phyloP scores from a whole-genome alignment of 2,329 filamentous ascomycete genomes.

The Paramyrothecium roridum region DNA sequence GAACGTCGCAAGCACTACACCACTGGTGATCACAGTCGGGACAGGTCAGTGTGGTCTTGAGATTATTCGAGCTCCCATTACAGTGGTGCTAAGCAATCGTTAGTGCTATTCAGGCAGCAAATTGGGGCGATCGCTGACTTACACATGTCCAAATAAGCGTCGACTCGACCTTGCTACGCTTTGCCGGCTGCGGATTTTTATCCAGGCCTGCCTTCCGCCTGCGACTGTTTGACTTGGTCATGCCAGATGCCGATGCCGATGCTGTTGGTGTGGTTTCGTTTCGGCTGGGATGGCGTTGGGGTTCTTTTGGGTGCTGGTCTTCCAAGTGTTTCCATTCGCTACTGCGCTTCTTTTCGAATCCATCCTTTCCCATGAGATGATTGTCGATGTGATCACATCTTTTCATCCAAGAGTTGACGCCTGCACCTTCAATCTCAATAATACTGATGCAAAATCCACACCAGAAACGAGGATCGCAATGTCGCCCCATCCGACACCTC shows the following conservation, averaged over 20 bases:
- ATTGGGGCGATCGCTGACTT: constrained; percentile 14
- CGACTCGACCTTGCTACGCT: constrained; percentile 9
- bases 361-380: constrained; percentile 58
- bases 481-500: constrained; percentile 58
- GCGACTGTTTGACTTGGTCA: neutral
- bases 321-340: constrained; percentile 51
- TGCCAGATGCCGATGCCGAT: neutral
- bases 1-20: neutral
- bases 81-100: neutral
- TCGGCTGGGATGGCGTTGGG: neutral
- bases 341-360: constrained; percentile 38
- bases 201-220: constrained; percentile 7
- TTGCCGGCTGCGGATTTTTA: constrained; percentile 3
- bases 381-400: constrained; percentile 71
- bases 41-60: constrained; percentile 6
- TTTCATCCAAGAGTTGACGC: constrained; percentile 51
- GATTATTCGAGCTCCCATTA: constrained; percentile 3
- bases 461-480: constrained; percentile 71
- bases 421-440: constrained; percentile 40
- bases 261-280: neutral
- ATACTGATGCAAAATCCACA: constrained; percentile 74
- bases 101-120: constrained; percentile 2
- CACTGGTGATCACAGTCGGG: constrained; percentile 2
- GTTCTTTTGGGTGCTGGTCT: constrained; percentile 1
- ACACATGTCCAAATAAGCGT: constrained; percentile 26